Evolutionary conservation across 1,284 basidiomycete species (phyloP), one percentile per base, ranked within the genome.

Genomic region (Anthracocystis setariae): DNA sequence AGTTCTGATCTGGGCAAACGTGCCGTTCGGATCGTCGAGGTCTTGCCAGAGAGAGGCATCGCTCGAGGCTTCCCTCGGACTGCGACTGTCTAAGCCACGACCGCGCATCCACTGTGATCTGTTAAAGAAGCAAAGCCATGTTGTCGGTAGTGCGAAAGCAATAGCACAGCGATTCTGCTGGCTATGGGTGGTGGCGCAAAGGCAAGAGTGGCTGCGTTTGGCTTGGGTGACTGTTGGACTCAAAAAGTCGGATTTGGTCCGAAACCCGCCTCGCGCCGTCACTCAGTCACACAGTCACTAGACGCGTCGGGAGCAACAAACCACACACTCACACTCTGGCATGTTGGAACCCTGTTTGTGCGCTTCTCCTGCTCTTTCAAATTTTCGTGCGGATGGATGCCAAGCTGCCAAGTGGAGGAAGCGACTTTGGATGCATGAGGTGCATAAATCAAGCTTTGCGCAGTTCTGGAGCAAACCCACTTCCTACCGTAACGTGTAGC

Each of bases 31-130:
- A 23, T 62, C 55, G n/a, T 64, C 47, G 24, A 69, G 42, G 18
- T 57, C 47, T 9, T 69, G 51, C 60, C 60, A 63, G 24, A 63
- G 60, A 42, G 56, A 56, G 33, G 66, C 66, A 50, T 69, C 66
- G 51, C 66, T 69, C 27, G 59, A 69, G 33, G 66, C 54, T 42
- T 69, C 59, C 32, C 59, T 52, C 29, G 49, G 45, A n/a, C 52
- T 47, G 17, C 50, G 49, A 39, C 42, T 21, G 43, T 47, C 42
- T 46, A 46, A 46, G 53, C 53, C 44, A 42, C 38, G 39, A 21
- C 40, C 38, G 27, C 33, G 38, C 61, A 64, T 64, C n/a, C 45
- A 40, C 40, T 45, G 23, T 45, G 43, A 45, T 45, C 8, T 9
- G 21, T 15, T 27, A 45, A 21, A 21, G 27, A 15, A 25, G 43